Evolutionary conservation across 2,329 filamentous ascomycete species (phyloP).

Genomic region (Lachnellula hyalina): DNA sequence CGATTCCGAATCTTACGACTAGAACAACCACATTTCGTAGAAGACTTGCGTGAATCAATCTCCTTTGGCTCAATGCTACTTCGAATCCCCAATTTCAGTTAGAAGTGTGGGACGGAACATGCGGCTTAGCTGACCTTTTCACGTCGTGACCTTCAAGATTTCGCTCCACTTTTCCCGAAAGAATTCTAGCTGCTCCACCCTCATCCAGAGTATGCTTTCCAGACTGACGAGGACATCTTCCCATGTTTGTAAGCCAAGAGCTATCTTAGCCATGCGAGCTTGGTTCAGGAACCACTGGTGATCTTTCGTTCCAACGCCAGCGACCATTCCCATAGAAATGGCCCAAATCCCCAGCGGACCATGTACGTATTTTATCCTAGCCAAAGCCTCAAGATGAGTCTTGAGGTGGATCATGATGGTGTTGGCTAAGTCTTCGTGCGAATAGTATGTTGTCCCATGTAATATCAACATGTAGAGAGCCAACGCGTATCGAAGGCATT

Average conservation of each 20-base stretch:
- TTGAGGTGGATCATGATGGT: slow-evolving; percentile 33
- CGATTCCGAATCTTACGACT: slow-evolving; percentile 1
- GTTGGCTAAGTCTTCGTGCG: slow-evolving; percentile 40
- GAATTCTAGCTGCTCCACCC: slow-evolving; percentile 4
- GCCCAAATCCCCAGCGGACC: slow-evolving; percentile 38
- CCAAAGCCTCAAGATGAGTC: slow-evolving; percentile 26
- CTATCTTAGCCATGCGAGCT: slow-evolving; percentile 14
- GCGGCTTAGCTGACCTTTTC: too few species aligned
- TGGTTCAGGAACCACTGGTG: slow-evolving; percentile 29
- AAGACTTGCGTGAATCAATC: too few species aligned
- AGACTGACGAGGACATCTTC: slow-evolving; percentile 19
- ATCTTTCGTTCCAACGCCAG: slow-evolving; percentile 28
- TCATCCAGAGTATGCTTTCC: slow-evolving; percentile 30
- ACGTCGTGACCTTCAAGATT: too few species aligned
- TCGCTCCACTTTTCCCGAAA: too few species aligned
- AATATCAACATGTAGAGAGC: slow-evolving; percentile 48
- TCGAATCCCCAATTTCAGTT: too few species aligned
- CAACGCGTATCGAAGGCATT: slow-evolving; percentile 43
- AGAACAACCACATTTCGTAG: slow-evolving; percentile 3
- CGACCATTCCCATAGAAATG: slow-evolving; percentile 37
- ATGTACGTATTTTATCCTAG: neutral
- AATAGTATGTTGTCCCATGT: slow-evolving; percentile 52
- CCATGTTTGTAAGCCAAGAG: slow-evolving; percentile 17
- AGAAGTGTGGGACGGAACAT: too few species aligned
- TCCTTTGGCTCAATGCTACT: too few species aligned